Percentiles rank a stretch among this genome's conserved stretches.
Conservation (phyloP, 768 basidiomycete species). For the Pleurotus tuber-regium region DNA sequence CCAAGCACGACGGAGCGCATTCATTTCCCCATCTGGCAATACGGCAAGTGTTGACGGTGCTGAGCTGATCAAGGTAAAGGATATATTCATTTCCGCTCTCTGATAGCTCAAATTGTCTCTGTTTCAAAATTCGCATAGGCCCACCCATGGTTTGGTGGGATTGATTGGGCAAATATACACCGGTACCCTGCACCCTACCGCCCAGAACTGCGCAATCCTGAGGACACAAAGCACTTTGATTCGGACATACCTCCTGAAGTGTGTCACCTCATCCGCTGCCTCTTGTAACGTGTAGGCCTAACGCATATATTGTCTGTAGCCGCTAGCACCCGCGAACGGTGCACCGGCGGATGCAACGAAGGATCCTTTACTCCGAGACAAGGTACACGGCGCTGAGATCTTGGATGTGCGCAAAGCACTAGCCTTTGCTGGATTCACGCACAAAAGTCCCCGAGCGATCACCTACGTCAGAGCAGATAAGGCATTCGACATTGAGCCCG, state of each 20-base stretch:
- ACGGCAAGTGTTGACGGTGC: conserved; percentile 75
- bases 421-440: conserved; percentile 89
- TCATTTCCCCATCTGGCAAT: conserved; percentile 48
- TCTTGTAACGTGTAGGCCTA: conserved; percentile 24
- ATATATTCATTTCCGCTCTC: conserved; percentile 7
- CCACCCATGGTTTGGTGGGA: conserved; percentile 88
- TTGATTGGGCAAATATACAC: conserved; percentile 90
- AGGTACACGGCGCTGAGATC: conserved; percentile 81
- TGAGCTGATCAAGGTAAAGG: conserved; percentile 77
- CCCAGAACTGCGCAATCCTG: conserved; percentile 77
- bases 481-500: conserved; percentile 59
- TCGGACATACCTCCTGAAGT: conserved; percentile 92
- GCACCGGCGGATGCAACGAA: conserved; percentile 80
- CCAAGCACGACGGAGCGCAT: conserved; percentile 73
- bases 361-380: conserved; percentile 86
- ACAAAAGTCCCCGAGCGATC: conserved; percentile 82
- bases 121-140: conserved; percentile 40
- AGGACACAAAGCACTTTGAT: conserved; percentile 95
- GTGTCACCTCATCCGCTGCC: conserved; percentile 32
- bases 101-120: conserved; percentile 8
- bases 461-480: conserved; percentile 74
- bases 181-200: conserved; percentile 83
- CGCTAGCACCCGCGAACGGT: conserved; percentile 86
- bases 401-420: conserved; percentile 88
- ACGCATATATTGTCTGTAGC: conserved; percentile 43